Evolutionary conservation across 257 asterid species (phyloP).

Genomic region (Scutellaria minor): DNA sequence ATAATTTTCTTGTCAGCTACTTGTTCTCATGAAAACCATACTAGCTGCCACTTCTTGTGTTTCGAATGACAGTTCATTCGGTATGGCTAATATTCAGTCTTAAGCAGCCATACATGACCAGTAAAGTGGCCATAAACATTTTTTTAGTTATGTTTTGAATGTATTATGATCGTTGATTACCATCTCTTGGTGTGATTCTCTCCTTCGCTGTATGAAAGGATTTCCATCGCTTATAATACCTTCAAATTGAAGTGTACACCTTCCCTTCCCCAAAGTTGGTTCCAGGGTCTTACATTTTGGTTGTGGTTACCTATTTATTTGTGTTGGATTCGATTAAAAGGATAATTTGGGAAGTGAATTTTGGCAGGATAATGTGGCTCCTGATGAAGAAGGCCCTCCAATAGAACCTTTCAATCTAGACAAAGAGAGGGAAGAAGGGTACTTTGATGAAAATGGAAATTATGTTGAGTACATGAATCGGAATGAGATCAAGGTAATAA

Average conservation of each 20-base stretch:
- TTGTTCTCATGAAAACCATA: neutral
- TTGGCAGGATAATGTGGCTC: conserved; percentile 77
- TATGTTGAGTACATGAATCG: conserved; percentile 74
- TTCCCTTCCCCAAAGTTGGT: neutral
- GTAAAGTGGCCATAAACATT: conserved; percentile 10
- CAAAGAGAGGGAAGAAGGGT: conserved; percentile 95
- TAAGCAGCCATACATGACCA: conserved; percentile 1
- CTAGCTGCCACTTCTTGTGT: conserved; percentile 8
- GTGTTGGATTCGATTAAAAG: conserved; percentile 17
- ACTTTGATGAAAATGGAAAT: conserved; percentile 88
- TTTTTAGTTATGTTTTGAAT: conserved; percentile 13
- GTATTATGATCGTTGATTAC: conserved; percentile 14
- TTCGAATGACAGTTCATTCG: neutral
- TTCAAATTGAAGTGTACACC: conserved; percentile 5
- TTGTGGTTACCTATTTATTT: conserved; percentile 12
- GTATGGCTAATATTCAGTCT: conserved; percentile 9
- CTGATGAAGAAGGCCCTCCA: conserved; percentile 72
- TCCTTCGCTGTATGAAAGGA: neutral
- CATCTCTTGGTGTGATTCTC: neutral
- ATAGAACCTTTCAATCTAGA: conserved; percentile 87
- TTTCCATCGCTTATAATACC: conserved; percentile 1
- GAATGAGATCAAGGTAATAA: conserved; percentile 74
- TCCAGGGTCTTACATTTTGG: conserved; percentile 7
- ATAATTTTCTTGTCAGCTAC: neutral
- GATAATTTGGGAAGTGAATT: conserved; percentile 26